phyloP scores from a whole-genome alignment of 306 rosid species.

The Pterocarpus santalinus region DNA sequence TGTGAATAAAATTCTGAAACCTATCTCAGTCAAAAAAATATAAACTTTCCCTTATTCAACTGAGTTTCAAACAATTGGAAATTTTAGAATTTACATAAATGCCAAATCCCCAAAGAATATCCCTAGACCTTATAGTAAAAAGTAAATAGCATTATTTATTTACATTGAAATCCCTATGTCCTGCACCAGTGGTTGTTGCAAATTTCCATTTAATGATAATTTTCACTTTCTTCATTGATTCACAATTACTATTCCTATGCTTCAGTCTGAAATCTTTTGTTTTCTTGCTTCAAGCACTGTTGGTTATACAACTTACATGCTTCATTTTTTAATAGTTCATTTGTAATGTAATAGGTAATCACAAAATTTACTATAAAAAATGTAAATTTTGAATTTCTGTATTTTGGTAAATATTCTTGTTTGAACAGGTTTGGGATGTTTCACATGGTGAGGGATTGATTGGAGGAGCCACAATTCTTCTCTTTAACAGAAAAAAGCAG shows the following conservation, averaged over 20 bases:
- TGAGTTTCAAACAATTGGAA: background rate
- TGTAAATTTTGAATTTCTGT: conserved; percentile 13
- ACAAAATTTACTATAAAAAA: background rate
- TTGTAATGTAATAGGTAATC: background rate
- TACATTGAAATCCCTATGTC: background rate
- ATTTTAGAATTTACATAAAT: background rate
- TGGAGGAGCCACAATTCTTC: conserved; percentile 96
- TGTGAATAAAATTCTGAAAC: conserved; percentile 10
- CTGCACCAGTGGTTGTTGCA: background rate
- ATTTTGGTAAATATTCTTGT: conserved; percentile 33
- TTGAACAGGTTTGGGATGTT: conserved; percentile 92
- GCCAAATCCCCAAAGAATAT: background rate
- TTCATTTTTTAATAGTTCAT: background rate
- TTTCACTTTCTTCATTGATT: background rate
- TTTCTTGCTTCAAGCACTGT: conserved; percentile 6
- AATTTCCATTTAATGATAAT: conserved; percentile 12
- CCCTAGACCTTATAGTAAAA: background rate
- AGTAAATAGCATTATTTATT: conserved; percentile 13
- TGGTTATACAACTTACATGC: background rate
- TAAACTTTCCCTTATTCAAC: background rate
- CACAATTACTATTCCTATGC: background rate
- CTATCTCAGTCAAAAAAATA: background rate
- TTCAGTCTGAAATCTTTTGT: background rate
- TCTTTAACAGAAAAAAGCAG: conserved; percentile 87
- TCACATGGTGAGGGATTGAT: conserved; percentile 91